Base-by-base conservation (phyloP, 768 basidiomycete species). In the Lyophyllum decastes region DNA sequence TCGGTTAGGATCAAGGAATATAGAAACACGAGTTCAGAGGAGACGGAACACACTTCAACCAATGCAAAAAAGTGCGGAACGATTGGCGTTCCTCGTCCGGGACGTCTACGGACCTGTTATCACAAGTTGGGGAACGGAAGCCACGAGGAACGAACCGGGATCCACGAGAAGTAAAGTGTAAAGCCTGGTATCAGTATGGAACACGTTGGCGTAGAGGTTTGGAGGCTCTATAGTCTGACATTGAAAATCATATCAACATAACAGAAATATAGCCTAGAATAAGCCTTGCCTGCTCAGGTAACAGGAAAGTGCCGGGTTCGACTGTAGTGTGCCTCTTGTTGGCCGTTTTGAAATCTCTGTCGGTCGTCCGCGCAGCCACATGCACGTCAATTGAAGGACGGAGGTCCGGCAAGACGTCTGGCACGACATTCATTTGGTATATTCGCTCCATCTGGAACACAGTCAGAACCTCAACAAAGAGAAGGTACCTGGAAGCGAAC, bases 111-210 rank as follows among this genome's bases (percentile, higher is more conserved):
- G 44, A 27, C 16, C 27, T 40, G 24, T 64, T 65, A 52, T 58
- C 55, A 27, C 35, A 48, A 33, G 54, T 19, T 11, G 19, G 22
- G 52, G 43, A 34, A 30, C 41, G 8, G 1, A 45, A 40, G 26
- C 30, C n/a, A 49, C 17, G 17, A 54, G 52, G 33, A 44, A 26
- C 76, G 57, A 58, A 89, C 92, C 94, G 52, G 89, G 87, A 70
- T 98, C 95, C 46, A 98, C 76, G 72, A 99, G 85, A 34, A 99
- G 70, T 61, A 99, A 76, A 0, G 95, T 97, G 72, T 97, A 97
- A 6, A 92, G 73, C 27, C 90, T 81, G 19, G 84, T 81, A 58
- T 95, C 92, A 0, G 82, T 73, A 71, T 96, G 92, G 79, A 92
- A 96, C 1, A 89, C 86, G 52, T 88, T 92, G 4, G 85, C 84